Evolutionary conservation across 2,329 filamentous ascomycete genomes (phyloP), one percentile per base, ranked within the genome.

Genomic region (Alternaria sp.): DNA sequence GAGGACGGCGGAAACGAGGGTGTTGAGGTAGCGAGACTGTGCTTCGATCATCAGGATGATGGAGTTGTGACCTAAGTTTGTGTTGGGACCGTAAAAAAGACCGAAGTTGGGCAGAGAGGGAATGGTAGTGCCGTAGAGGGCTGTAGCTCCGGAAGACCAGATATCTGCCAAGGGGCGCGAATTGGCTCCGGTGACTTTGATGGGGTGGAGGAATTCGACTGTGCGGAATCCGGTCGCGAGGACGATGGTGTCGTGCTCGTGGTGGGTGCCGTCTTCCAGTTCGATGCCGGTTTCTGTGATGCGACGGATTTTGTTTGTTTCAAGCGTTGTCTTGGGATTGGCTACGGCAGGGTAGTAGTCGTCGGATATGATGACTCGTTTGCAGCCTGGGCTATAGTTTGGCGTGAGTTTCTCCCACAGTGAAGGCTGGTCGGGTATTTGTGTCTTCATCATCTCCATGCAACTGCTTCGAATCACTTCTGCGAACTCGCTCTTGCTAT

Each of bases 11-110:
- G 72, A 70, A 50, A 89, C 82, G 36, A 89, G 67, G 0, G 78
- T 79, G 62, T 83, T 85, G 60, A 88, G 82, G 69, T 88, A 88
- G 3, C 83, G 81, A 4, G 80, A 82, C 68, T 89, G 86, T 3
- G 86, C 83, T 70, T 89, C 87, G 64, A 88, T 87, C 86, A 88
- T 89, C n/a, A 88, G 79, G 66, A 88, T 85, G 68, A 88, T 88
- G 57, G 81, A 83, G 64, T 86, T 87, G 71, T 87, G 85, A 0
- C 84, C 86, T 58, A 85, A 78, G 17, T 80, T 80, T 2, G 85
- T 88, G 72, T 87, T 88, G 4, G 86, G 86, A 0, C 86, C 87
- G 72, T 88, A 88, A 54, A 88, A 79, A 81, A 88, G 85, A 50
- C 79, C 84, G 65, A 87, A 87, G 62, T 88, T 88, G 2, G 85